A percentile compares a stretch with the other conserved stretches of the same genome.
Conservation (phyloP, 2,329 filamentous ascomycete genomes). For the Rosellinia necatrix region DNA sequence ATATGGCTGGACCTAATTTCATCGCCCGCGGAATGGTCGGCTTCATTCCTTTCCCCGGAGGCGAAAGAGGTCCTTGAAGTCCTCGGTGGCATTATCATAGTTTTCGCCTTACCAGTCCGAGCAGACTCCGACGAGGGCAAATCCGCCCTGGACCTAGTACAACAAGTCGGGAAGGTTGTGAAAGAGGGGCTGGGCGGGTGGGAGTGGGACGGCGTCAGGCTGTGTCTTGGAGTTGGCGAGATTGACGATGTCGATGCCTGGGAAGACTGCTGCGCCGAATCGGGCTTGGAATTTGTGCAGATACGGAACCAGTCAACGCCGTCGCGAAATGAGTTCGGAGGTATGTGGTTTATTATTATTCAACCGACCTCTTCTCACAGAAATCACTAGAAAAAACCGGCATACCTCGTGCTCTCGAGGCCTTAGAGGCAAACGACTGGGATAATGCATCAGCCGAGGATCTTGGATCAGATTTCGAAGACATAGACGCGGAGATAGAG, state of each 20-base stretch:
- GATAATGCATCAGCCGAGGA: constrained; percentile 43
- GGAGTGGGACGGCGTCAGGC: constrained; percentile 66
- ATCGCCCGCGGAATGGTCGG: constrained; percentile 58
- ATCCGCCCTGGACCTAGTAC: constrained; percentile 49
- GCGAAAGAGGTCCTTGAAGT: constrained; percentile 66
- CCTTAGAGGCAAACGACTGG: constrained; percentile 71
- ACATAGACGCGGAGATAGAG: constrained; percentile 40
- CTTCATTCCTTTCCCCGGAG: constrained; percentile 63
- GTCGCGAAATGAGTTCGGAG: constrained; percentile 62
- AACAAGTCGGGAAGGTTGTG: constrained; percentile 59
- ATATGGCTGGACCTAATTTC: constrained; percentile 70
- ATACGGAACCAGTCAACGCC: constrained; percentile 47
- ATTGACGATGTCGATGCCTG: constrained; percentile 57
- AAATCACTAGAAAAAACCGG: constrained; percentile 62
- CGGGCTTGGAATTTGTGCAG: constrained; percentile 67
- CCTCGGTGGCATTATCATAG: constrained; percentile 63
- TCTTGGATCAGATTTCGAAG: constrained; percentile 42
- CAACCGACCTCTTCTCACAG: neutral
- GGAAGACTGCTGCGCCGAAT: constrained; percentile 63
- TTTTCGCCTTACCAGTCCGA: constrained; percentile 50
- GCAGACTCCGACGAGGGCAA: constrained; percentile 31
- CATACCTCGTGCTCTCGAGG: constrained; percentile 62
- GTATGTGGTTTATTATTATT: constrained; percentile 50
- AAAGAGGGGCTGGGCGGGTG: constrained; percentile 62
- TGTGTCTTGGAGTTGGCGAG: constrained; percentile 62